Evolutionary conservation across 2,329 filamentous ascomycete species (phyloP), one percentile per base, ranked within the genome.

Genomic region (Apiospora koreana): DNA sequence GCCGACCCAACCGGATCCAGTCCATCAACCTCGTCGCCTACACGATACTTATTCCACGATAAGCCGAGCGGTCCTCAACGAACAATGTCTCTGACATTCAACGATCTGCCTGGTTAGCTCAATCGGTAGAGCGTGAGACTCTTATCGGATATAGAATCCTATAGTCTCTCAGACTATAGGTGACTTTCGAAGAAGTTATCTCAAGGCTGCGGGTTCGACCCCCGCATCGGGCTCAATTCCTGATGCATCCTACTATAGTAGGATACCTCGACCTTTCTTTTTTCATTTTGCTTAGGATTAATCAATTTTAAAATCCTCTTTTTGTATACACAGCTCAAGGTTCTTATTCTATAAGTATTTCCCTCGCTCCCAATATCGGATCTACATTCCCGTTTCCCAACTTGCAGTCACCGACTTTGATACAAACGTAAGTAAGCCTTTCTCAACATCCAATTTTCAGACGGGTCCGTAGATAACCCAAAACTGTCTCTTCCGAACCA

Each of bases 101-200:
- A 62, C 8, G 18, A 38, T n/a, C 54, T 38, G 68, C 85, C 85
- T 82, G 84, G 85, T 84, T 89, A 89, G 87, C 87, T 89, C 87
- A 89, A 89, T 89, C 86, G 86, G 87, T 90, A 91, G 88, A 91
- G 88, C 88, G 88, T 90, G 85, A 89, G 88, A 90, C 89, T 91
- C 89, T 84, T 84, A 83, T 3, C 8, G n/a, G n/a, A n/a, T n/a
- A n/a, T 35, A 35, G 35, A 35, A 3, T 35, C 8, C 35, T 35
- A 35, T n/a, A n/a, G n/a, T n/a, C 38, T 41, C 38, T 10, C 38
- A 41, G 38, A 8, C n/a, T n/a, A n/a, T n/a, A n/a, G n/a, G n/a
- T n/a, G n/a, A n/a, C n/a, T n/a, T n/a, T n/a, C n/a, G n/a, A n/a
- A 43, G 41, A 43, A 12, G 16, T 18, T 16, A 77, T 88, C 74